A percentile compares a stretch with the other conserved stretches of the same genome.
Evolutionary conservation across 2,329 filamentous ascomycete genomes (phyloP).

Genomic region (Xylariaceae sp.): DNA sequence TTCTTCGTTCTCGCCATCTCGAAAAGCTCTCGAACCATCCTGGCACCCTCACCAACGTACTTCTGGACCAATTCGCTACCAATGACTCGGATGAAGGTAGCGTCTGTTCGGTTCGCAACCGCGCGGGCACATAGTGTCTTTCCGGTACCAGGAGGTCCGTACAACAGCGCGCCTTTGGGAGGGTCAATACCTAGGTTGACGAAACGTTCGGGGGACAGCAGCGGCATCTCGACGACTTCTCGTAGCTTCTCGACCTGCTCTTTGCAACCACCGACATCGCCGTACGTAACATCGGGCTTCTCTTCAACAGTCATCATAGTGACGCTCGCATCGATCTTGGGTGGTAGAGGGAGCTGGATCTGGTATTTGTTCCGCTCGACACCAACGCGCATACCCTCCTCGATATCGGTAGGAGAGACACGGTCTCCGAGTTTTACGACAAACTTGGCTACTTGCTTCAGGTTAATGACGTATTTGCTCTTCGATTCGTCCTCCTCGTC

Average conservation of each 20-base stretch:
- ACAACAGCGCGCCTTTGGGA: slow-evolving; percentile 92
- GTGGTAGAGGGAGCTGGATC: slow-evolving; percentile 90
- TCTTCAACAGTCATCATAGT: slow-evolving; percentile 99
- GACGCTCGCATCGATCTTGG: slow-evolving; percentile 97
- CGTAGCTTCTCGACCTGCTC: slow-evolving; percentile 99
- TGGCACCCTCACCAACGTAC: slow-evolving; percentile 95
- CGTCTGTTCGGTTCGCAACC: slow-evolving; percentile 95
- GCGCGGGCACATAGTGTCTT: slow-evolving; percentile 97
- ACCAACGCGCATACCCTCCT: slow-evolving; percentile 97
- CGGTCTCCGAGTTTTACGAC: slow-evolving; percentile 96
- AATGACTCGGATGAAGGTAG: slow-evolving; percentile 97
- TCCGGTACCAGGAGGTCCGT: slow-evolving; percentile 95
- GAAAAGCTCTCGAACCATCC: slow-evolving; percentile 98
- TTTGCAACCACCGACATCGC: slow-evolving; percentile 97
- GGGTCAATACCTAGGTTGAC: slow-evolving; percentile 99
- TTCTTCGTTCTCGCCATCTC: slow-evolving; percentile 99
- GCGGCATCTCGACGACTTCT: slow-evolving; percentile 97
- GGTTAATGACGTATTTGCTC: slow-evolving; percentile 99
- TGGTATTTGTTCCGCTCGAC: slow-evolving; percentile 99
- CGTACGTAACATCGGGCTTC: slow-evolving; percentile 98
- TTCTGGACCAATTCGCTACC: slow-evolving; percentile 97
- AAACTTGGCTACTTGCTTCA: slow-evolving; percentile 99
- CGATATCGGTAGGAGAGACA: slow-evolving; percentile 96
- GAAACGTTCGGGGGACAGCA: slow-evolving; percentile 93
- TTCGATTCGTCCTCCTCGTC: slow-evolving; percentile 95